Evolutionary conservation across 495 filamentous ascomycete species (phyloP).

Genomic region (Tuber brumale): DNA sequence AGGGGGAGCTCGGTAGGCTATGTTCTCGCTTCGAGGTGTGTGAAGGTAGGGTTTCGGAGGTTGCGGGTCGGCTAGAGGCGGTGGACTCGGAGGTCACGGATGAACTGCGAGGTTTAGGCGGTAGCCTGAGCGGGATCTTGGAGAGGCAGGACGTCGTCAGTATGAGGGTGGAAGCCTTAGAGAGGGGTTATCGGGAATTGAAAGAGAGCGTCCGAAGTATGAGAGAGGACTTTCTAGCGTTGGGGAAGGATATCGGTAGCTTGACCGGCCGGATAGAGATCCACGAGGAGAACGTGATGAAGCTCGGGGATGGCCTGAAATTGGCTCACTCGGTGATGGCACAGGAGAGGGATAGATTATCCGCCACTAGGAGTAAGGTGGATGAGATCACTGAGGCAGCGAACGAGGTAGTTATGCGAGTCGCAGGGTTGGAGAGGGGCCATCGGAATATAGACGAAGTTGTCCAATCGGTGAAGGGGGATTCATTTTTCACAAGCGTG

Average conservation of each 20-base stretch:
- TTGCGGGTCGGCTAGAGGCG: background rate
- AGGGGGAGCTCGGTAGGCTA: background rate
- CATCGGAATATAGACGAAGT: background rate
- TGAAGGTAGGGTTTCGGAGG: background rate
- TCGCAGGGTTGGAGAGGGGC: background rate
- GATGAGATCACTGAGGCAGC: background rate
- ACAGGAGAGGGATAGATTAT: background rate
- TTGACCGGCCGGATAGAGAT: background rate
- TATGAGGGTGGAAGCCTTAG: background rate
- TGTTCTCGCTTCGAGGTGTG: slow-evolving; percentile 1
- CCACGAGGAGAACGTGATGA: no score
- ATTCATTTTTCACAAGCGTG: background rate
- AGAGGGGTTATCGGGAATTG: background rate
- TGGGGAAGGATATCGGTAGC: background rate
- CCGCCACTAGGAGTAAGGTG: background rate
- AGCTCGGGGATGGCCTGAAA: no score
- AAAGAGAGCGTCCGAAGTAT: background rate
- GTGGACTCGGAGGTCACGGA: background rate
- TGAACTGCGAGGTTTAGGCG: background rate
- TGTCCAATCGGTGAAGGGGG: background rate
- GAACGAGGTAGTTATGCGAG: background rate
- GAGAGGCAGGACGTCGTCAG: background rate
- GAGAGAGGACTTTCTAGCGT: background rate
- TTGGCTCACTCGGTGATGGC: background rate
- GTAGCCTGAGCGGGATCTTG: background rate